Evolutionary conservation across 1,284 basidiomycete species (phyloP).

Genomic region (Meripilus lineatus): DNA sequence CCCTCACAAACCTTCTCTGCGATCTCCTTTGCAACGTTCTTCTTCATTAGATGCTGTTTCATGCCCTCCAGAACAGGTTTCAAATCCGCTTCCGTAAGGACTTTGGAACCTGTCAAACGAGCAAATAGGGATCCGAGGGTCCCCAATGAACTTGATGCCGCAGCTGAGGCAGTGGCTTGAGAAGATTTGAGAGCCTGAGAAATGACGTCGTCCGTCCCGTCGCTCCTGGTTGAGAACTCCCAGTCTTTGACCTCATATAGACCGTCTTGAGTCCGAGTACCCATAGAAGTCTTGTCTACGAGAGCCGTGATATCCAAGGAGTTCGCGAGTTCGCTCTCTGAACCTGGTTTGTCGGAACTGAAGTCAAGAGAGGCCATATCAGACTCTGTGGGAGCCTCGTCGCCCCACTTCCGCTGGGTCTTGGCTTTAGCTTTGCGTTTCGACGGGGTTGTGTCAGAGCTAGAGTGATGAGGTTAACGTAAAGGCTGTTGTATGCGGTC

Average conservation of each 20-base stretch:
- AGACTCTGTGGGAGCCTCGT: slow-evolving; percentile 68
- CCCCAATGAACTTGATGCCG: slow-evolving; percentile 46
- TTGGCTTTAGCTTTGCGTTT: slow-evolving; percentile 69
- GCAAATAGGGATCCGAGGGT: slow-evolving; percentile 75
- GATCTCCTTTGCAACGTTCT: slow-evolving; percentile 97
- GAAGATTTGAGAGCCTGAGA: slow-evolving; percentile 42
- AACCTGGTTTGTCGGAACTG: slow-evolving; percentile 47
- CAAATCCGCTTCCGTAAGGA: slow-evolving; percentile 79
- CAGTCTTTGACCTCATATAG: slow-evolving; percentile 94
- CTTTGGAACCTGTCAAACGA: slow-evolving; percentile 80
- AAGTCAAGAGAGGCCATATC: slow-evolving; percentile 93
- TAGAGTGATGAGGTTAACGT: slow-evolving; percentile 21
- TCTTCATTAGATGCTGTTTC: slow-evolving; percentile 97
- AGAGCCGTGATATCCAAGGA: slow-evolving; percentile 54
- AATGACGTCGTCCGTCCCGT: slow-evolving; percentile 55
- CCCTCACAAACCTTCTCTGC: slow-evolving; percentile 92
- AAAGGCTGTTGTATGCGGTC: not conserved
- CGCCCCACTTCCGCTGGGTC: slow-evolving; percentile 88
- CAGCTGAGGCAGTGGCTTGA: slow-evolving; percentile 29
- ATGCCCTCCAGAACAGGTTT: slow-evolving; percentile 88
- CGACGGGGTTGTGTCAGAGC: slow-evolving; percentile 54
- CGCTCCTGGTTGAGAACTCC: slow-evolving; percentile 55
- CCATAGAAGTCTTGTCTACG: slow-evolving; percentile 77
- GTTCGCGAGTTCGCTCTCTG: slow-evolving; percentile 25
- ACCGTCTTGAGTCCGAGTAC: slow-evolving; percentile 77